Evolutionary conservation across 2,329 filamentous ascomycete genomes (phyloP).

Genomic region (Aspergillus chevalieri): DNA sequence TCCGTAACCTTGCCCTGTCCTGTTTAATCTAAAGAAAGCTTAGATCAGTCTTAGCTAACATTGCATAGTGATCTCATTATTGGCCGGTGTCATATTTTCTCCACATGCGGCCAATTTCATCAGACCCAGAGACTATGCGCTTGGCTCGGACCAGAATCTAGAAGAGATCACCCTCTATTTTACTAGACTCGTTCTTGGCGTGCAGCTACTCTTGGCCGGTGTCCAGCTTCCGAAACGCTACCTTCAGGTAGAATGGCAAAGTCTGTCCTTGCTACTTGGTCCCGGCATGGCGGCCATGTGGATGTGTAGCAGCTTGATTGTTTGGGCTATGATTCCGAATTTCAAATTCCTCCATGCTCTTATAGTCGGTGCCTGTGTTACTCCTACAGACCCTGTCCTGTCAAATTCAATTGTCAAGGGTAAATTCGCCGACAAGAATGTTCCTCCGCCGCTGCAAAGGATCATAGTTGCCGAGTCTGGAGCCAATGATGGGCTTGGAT

Average conservation of each 20-base stretch:
- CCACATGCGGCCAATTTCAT: constrained; percentile 72
- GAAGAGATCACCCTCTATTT: constrained; percentile 75
- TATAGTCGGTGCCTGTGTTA: constrained; percentile 78
- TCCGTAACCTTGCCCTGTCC: constrained; percentile 42
- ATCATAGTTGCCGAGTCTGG: constrained; percentile 79
- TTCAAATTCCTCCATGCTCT: constrained; percentile 71
- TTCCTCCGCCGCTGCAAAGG: constrained; percentile 72
- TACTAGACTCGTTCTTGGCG: constrained; percentile 76
- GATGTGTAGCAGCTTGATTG: constrained; percentile 69
- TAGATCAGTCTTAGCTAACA: constrained; percentile 3
- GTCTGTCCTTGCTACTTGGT: constrained; percentile 67
- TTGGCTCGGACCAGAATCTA: constrained; percentile 51
- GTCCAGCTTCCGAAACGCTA: constrained; percentile 83
- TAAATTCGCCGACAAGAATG: constrained; percentile 85
- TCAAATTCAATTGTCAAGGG: constrained; percentile 90
- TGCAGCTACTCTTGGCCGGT: constrained; percentile 83
- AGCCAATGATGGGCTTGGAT: constrained; percentile 82
- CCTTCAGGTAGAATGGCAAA: constrained; percentile 69
- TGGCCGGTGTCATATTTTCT: constrained; percentile 72
- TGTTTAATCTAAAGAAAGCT: background rate
- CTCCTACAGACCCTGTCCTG: constrained; percentile 81
- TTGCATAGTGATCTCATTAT: constrained; percentile 67
- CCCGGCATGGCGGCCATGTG: constrained; percentile 86
- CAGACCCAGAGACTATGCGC: constrained; percentile 67
- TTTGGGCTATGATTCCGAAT: constrained; percentile 69